Base-by-base conservation (phyloP, 139 green algal genomes). In the Coccomyxa sp. region DNA sequence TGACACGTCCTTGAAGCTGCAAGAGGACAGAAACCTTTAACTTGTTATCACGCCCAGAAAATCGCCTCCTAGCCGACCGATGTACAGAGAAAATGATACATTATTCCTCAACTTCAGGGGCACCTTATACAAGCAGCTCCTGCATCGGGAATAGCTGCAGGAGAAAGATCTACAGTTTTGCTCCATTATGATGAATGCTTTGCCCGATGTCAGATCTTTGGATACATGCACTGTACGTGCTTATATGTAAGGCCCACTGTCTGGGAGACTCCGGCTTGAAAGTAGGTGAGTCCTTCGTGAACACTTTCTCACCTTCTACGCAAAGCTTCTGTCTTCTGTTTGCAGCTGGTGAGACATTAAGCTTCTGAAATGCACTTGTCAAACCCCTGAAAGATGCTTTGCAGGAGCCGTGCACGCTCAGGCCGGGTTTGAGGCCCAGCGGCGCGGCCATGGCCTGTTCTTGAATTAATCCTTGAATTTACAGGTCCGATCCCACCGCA, bases 1-100 rank as follows among this genome's bases (percentile, higher is more conserved):
- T 96, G 84, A 86, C 94, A 99, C 76, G 92, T 86, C 79, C 94
- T 89, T 68, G 78, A 78, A 31, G 81, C 84, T 87, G 79, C 84
- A 87, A 75, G 67, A 51, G 3, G 58, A 58, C 16, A 67, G 45
- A 15, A n/a, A 81, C 1, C 32, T 12, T 68, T 28, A 81, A 13
- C 1, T 3, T 27, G 1, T 74, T 23, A 3, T 23, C 9, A 7
- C 66, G 66, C 66, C 3, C 66, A 23, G 10, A 3, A 74, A 23
- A 74, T 27, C 23, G 21, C 21, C 4, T 74, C 21, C 21, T 23
- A 74, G 9, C 3, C 9, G 21, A 74, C 3, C 66, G n/a, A 11
- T 51, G 38, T 51, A 51, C 38, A 51, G 38, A 51, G 38, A 7
- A 51, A 7, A 51, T 51, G 38, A 7, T 51, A 51, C 38, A 51